A percentile compares a stretch with the other conserved stretches of the same genome.
Conservation (phyloP, 2,329 filamentous ascomycete species). For the Cyphellophora europaea region DNA sequence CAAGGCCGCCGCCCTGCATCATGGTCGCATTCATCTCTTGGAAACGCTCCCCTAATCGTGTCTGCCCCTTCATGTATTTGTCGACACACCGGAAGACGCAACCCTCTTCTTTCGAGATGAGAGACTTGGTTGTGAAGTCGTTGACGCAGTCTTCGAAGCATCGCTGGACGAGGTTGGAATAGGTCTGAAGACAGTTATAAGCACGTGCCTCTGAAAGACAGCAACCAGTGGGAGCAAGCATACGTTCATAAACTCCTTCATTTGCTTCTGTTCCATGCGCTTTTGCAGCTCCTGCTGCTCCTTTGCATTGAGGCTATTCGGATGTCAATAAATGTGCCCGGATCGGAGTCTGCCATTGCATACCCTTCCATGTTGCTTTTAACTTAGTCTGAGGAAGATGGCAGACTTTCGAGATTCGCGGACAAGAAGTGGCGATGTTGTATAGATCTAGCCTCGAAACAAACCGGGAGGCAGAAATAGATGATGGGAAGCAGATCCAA, state of each 20-base stretch:
- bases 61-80: conserved; percentile 88
- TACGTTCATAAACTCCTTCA: conserved; percentile 98
- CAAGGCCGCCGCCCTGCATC: conserved; percentile 53
- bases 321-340: too few species aligned
- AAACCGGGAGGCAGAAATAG: too few species aligned
- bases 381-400: too few species aligned
- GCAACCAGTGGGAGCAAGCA: conserved; percentile 4
- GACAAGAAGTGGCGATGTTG: too few species aligned
- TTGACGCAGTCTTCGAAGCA: conserved; percentile 98
- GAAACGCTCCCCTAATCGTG: conserved; percentile 87
- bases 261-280: conserved; percentile 95
- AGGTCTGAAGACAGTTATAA: conserved; percentile 42
- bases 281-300: conserved; percentile 90
- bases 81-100: conserved; percentile 93
- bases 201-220: conserved; percentile 1
- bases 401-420: too few species aligned
- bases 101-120: conserved; percentile 77
- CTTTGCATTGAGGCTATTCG: conserved; percentile 56
- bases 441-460: too few species aligned
- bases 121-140: conserved; percentile 96
- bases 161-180: conserved; percentile 48
- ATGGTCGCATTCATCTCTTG: conserved; percentile 62
- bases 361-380: too few species aligned
- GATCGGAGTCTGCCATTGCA: too few species aligned
- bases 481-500: too few species aligned